phyloP scores from a whole-genome alignment of 2,329 filamentous ascomycete species.

The Chaetomiaceae sp. region DNA sequence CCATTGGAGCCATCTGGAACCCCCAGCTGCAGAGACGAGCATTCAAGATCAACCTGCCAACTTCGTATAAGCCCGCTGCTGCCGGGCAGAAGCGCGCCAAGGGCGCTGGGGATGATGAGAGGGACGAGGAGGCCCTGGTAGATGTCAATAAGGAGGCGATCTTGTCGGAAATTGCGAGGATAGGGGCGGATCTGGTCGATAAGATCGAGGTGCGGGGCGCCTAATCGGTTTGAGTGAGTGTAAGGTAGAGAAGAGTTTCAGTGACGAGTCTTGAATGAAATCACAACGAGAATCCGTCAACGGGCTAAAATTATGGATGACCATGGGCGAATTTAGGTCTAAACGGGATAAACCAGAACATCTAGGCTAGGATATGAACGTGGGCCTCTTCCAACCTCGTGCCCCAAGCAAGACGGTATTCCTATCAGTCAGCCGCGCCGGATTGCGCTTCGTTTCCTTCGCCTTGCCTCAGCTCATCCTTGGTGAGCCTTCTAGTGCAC shows the following conservation, averaged over 20 bases:
- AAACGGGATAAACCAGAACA: conserved; percentile 10
- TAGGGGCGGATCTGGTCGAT: conserved; percentile 64
- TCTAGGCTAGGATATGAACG: conserved; percentile 26
- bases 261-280: background rate
- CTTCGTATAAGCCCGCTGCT: conserved; percentile 56
- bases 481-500: too few relatives aligned
- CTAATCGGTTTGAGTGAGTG: background rate
- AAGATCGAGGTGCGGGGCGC: conserved; percentile 52
- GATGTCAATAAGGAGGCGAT: conserved; percentile 65
- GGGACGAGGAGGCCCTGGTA: conserved; percentile 45
- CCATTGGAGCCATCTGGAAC: conserved; percentile 58
- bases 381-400: conserved; percentile 4
- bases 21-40: conserved; percentile 50
- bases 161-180: conserved; percentile 66
- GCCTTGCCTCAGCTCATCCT: background rate
- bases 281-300: background rate
- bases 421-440: too few relatives aligned
- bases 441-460: too few relatives aligned
- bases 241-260: background rate
- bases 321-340: background rate
- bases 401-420: conserved; percentile 14
- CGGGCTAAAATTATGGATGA: background rate
- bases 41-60: conserved; percentile 69
- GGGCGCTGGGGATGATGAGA: conserved; percentile 27
- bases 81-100: conserved; percentile 24